Evolutionary conservation across 345 rosid species (phyloP), one percentile per base, ranked within the genome.

Genomic region (Gossypium australe): DNA sequence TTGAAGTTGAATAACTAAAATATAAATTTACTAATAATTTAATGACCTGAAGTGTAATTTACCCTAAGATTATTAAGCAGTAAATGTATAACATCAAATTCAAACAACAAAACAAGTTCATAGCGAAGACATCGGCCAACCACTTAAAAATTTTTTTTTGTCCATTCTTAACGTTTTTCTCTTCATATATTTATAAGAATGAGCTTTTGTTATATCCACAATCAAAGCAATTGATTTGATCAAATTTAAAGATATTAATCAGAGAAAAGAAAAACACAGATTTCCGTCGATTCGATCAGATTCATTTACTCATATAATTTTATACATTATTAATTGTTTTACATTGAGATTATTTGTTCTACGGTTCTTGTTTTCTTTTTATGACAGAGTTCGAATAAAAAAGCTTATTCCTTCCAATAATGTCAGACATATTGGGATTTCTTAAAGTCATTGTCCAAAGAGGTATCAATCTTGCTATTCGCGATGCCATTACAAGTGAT

Each of bases 401-500:
- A 52, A 6, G 0, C 9, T 52, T 11, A 8, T 68, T 52, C 70
- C 53, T 57, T 57, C 13, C 2, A 57, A 10, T 16, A 47, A 86
- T 88, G 89, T 90, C 82, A 51, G 65, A 75, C 0, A 0, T 63
- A 1, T 47, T 64, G 3, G 89, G 92, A 27, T 85, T 86, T 75
- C 73, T 88, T 16, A 84, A 78, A 53, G 59, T 88, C 59, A 63
- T 75, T 61, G 86, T 88, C 68, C 74, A 58, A 72, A 81, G 43
- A 78, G 92, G 92, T 48, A 75, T 71, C 70, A 81, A 86, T 77
- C 87, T 88, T n/a, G 85, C 81, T 55, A 73, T 70, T 25, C 72
- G 90, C 6, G 89, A 88, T 71, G 0, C 86, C 69, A 6, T 18
- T 20, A 84, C 75, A 82, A 86, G 90, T 71, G 89, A 88, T 51